Percentiles rank a stretch among this genome's conserved stretches.
Conservation (phyloP, 768 basidiomycete species). For the Gloeophyllum trabeum region DNA sequence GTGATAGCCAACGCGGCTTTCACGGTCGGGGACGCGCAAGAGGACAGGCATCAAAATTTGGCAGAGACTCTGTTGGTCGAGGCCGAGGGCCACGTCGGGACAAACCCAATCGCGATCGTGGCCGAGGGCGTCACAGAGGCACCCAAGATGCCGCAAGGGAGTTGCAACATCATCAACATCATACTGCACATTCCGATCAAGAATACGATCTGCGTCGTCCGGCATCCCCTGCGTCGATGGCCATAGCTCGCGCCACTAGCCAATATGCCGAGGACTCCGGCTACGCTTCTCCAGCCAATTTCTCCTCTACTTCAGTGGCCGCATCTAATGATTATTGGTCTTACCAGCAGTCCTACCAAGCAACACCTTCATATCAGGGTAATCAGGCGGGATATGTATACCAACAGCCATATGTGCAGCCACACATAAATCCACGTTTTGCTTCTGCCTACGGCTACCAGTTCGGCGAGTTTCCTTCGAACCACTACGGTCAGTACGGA, state of each 20-base stretch:
- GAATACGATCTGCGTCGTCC: no score
- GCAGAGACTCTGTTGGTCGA: constrained; percentile 12
- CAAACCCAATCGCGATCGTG: constrained; percentile 20
- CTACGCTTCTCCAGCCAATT: not conserved
- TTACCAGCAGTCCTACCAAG: not conserved
- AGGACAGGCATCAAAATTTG: not conserved
- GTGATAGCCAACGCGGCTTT: not conserved
- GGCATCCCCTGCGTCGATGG: no score
- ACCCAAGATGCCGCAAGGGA: not conserved
- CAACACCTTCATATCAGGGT: not conserved
- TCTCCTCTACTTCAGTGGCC: not conserved
- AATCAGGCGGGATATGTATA: constrained; percentile 6
- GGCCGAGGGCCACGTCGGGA: constrained; percentile 19
- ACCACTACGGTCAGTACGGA: not conserved
- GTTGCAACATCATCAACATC: not conserved
- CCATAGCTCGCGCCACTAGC: not conserved
- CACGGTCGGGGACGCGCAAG: not conserved
- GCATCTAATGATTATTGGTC: not conserved
- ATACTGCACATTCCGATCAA: no score
- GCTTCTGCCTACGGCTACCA: constrained; percentile 52
- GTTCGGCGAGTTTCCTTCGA: constrained; percentile 9
- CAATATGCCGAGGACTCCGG: not conserved
- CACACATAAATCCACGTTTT: constrained; percentile 79
- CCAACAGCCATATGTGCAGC: constrained; percentile 39
- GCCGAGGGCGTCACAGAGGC: constrained; percentile 14